These are phyloP conservation scores for Polytrichum commune DNA, from an alignment of 225 moss, liverwort and hornwort species.

Conservation along the genomic window DNA sequence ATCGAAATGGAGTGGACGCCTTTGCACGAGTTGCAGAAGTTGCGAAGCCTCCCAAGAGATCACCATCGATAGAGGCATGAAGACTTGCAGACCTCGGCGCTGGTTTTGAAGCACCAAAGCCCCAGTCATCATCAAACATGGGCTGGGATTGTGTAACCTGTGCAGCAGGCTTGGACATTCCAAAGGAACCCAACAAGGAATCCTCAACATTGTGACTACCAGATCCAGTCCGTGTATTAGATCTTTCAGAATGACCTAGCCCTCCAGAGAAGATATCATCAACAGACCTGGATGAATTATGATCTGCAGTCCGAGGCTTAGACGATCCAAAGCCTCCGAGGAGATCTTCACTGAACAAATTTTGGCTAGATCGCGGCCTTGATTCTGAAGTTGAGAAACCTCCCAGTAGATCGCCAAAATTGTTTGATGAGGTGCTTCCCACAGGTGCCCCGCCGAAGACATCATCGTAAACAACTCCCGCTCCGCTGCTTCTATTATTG, in stretches of 20 bases:
- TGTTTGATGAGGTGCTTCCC: constrained; percentile 36
- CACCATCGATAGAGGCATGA: constrained; percentile 60
- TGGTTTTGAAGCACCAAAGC: constrained; percentile 28
- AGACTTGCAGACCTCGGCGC: constrained; percentile 18
- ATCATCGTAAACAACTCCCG: constrained; percentile 54
- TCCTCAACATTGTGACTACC: constrained; percentile 25
- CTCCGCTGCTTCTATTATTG: constrained; percentile 32
- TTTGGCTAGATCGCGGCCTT: constrained; percentile 25
- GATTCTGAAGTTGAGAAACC: constrained; percentile 36
- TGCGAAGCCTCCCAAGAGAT: constrained; percentile 55
- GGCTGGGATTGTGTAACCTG: constrained; percentile 36
- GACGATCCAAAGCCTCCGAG: constrained; percentile 62
- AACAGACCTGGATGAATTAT: constrained; percentile 43
- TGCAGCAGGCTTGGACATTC: constrained; percentile 19
- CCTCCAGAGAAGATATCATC: constrained; percentile 49
- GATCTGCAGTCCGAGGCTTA: constrained; percentile 43
- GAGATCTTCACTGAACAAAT: constrained; percentile 44
- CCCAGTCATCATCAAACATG: constrained; percentile 49
- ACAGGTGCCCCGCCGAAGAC: constrained; percentile 44
- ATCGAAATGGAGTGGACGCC: constrained; percentile 29
- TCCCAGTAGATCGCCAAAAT: constrained; percentile 67
- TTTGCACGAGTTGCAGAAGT: constrained; percentile 29
- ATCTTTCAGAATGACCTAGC: constrained; percentile 14
- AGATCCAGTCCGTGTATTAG: constrained; percentile 31
- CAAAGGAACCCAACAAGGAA: constrained; percentile 34